Base-by-base conservation (phyloP, 257 asterid species). In the Voacanga thouarsii region DNA sequence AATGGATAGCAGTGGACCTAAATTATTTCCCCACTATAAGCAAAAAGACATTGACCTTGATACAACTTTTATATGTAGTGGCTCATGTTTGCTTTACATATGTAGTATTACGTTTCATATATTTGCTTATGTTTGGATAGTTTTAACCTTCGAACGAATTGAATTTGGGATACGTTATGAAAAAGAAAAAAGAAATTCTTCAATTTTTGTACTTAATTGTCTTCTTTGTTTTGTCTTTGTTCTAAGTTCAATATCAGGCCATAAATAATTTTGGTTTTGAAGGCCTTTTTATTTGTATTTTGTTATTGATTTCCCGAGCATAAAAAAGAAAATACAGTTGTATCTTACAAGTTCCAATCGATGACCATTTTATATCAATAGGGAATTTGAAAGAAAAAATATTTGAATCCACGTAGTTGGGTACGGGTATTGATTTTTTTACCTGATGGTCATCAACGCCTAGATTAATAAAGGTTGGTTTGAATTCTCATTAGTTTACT, bases 381-480 rank as follows among this genome's bases (percentile, higher is more conserved):
- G n/a, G n/a, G n/a, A n/a, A n/a, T n/a, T n/a, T n/a, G n/a, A n/a
- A 96, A 96, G 94, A 91, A 88, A 91, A 92, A 90, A 94, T 96
- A 85, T 90, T 90, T 89, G 99, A 96, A 89, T 81, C 88, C 91
- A 96, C 93, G 98, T 94, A 90, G 88, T 82, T 92, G 94, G 97
- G 94, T 82, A 88, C 86, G 85, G 99, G 99, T 85, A 94, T 94
- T 75, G 97, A 93, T n/a, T n/a, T 89, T 92, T 89, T 90, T 98
- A 96, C 92, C 97, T 96, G 56, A 87, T 93, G 85, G 88, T 96
- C 91, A 89, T 97, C 90, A 92, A 94, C 92, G 95, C 97, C 83
- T 97, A 91, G 93, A 88, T 94, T 86, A 87, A 89, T 73, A 96
- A 96, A 96, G 99, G 98, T 96, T 92, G 90, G 99, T 96, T 87